These are phyloP conservation scores for Plasmodium falciparum DNA, from an alignment of 169 alveolate genomes.

Conservation along the genomic window DNA sequence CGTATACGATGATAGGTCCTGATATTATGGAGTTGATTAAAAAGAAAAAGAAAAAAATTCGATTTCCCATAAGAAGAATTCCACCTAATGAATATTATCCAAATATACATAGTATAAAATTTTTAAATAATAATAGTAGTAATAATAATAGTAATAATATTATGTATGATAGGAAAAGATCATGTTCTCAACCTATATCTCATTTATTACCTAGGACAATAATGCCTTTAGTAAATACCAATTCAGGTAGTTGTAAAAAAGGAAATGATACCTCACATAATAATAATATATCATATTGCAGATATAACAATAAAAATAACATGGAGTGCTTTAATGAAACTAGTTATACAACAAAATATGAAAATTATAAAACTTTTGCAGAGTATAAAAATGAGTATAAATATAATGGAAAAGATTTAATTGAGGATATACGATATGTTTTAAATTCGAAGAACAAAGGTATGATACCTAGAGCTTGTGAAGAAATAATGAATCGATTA, in stretches of 20 bases:
- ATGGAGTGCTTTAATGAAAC: conserved; percentile 47
- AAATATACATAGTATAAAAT: conserved; percentile 51
- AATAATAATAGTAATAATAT: conserved; percentile 48
- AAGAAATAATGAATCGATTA: conserved; percentile 78
- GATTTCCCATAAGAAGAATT: conserved; percentile 5
- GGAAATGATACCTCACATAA: conserved; percentile 17
- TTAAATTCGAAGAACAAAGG: conserved; percentile 80
- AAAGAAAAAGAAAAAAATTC: conserved; percentile 36
- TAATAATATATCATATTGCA: background rate
- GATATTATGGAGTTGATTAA: conserved; percentile 80
- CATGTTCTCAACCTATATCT: conserved; percentile 73
- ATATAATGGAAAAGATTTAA: conserved; percentile 26
- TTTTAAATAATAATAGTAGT: conserved; percentile 45
- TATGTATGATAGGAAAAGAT: conserved; percentile 71
- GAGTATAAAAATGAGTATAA: conserved; percentile 67
- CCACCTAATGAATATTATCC: conserved; percentile 26
- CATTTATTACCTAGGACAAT: conserved; percentile 44
- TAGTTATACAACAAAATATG: conserved; percentile 55
- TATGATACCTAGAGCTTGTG: conserved; percentile 86
- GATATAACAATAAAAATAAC: conserved; percentile 22
- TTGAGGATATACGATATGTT: conserved; percentile 49
- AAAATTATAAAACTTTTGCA: conserved; percentile 58
- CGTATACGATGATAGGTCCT: conserved; percentile 86
- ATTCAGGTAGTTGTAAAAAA: conserved; percentile 33
- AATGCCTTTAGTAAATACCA: conserved; percentile 37